Base-by-base conservation (phyloP, 1,139 yeast genomes). In the Arxiozyma slooffiae region DNA sequence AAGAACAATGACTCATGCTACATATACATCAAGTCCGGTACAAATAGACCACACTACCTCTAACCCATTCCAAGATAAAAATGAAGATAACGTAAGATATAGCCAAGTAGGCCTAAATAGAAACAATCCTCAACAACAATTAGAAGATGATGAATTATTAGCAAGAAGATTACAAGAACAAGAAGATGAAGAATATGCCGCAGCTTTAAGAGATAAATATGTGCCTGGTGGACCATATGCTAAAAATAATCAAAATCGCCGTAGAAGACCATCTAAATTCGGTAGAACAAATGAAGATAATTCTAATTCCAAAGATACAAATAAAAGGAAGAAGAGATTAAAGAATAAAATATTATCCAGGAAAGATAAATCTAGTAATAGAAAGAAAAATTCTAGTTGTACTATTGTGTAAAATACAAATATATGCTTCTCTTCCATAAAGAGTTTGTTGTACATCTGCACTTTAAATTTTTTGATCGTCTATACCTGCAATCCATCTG, bases 231-330 rank as follows among this genome's bases (percentile, higher is more conserved):
- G 46, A 36, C 34, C 48, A 43, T 38, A 38, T 18, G 18, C 40
- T 18, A 17, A 5, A 14, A 38, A 47, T 41, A 26, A n/a, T 37
- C 47, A 24, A 8, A 44, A 17, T 43, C 44, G 38, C 41, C 51
- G 36, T 23, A 5, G 21, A 9, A 26, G 44, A 36, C 69, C 80
- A 80, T 66, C 78, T 79, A 39, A 11, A 36, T 22, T 20, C n/a
- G 23, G 11, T n/a, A 21, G 21, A 38, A 14, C 20, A 11, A 24
- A 22, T 40, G 22, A 30, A n/a, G 14, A 20, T n/a, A 54, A 78
- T 76, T 47, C 62, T 80, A 58, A 79, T 73, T 69, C 81, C 78
- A 67, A 21, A 4, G 22, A 46, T 7, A 43, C 17, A 20, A 30
- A 40, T 20, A 46, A 50, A 18, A 21, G 26, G 4, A 43, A 41